phyloP scores from a whole-genome alignment of 306 rosid species.

The Ormosia semicastrata region DNA sequence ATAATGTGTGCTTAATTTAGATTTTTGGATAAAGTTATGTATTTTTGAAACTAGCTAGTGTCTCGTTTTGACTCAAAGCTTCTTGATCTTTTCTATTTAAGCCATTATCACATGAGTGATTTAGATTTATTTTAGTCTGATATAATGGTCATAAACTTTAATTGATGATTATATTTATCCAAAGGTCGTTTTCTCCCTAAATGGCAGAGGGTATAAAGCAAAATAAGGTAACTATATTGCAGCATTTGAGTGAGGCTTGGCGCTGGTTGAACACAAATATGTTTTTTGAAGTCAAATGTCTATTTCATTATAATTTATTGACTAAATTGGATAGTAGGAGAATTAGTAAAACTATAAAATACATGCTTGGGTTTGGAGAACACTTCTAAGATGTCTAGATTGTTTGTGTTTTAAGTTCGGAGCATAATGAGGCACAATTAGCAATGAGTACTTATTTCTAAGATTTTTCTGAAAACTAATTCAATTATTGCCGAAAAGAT shows the following conservation, averaged over 20 bases:
- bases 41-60: too few species aligned
- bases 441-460: not conserved
- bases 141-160: not conserved
- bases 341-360: not conserved
- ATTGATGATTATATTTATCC: too few species aligned
- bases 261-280: conserved; percentile 83
- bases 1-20: too few species aligned
- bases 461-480: not conserved
- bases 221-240: conserved; percentile 75
- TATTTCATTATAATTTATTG: not conserved
- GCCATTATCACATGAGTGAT: too few species aligned
- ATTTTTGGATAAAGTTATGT: too few species aligned
- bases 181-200: not conserved
- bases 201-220: conserved; percentile 79
- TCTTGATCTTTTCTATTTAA: too few species aligned
- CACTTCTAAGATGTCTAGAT: not conserved
- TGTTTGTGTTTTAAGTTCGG: not conserved
- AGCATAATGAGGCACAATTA: not conserved
- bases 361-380: not conserved
- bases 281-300: conserved; percentile 64
- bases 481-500: not conserved
- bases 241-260: conserved; percentile 86
- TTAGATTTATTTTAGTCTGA: too few species aligned
- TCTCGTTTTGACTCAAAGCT: too few species aligned
- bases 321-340: not conserved